Evolutionary conservation across 1,139 yeast species (phyloP).

Genomic region (Saccharomyces hybrid): DNA sequence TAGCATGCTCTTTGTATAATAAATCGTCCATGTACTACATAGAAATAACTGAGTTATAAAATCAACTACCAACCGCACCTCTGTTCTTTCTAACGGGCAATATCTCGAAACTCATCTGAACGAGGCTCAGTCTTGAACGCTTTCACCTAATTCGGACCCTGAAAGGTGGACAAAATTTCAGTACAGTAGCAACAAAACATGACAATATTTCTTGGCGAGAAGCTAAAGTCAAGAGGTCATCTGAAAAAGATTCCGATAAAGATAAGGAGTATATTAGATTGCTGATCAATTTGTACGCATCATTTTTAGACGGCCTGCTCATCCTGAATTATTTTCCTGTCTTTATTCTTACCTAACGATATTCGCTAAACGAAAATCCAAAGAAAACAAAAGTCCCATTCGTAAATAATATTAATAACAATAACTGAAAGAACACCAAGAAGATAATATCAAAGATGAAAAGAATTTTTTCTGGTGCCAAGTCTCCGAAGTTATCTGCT

Average conservation of each 20-base stretch:
- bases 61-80: neutral
- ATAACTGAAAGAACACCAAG: neutral
- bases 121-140: neutral
- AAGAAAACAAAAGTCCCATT: neutral
- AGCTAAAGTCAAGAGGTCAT: neutral
- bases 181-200: neutral
- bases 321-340: neutral
- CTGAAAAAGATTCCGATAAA: neutral
- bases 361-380: neutral
- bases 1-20: neutral
- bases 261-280: neutral
- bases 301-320: neutral
- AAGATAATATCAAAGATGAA: constrained; percentile 7
- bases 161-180: neutral
- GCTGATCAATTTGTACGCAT: neutral
- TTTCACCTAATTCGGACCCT: constrained; percentile 1
- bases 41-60: neutral
- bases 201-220: neutral
- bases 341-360: neutral
- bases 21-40: neutral
- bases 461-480: constrained; percentile 17
- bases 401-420: neutral
- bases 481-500: constrained; percentile 13
- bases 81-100: neutral
- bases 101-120: neutral